Base-by-base conservation (phyloP, 805 yeast species). In the Hanseniaspora thailandica region DNA sequence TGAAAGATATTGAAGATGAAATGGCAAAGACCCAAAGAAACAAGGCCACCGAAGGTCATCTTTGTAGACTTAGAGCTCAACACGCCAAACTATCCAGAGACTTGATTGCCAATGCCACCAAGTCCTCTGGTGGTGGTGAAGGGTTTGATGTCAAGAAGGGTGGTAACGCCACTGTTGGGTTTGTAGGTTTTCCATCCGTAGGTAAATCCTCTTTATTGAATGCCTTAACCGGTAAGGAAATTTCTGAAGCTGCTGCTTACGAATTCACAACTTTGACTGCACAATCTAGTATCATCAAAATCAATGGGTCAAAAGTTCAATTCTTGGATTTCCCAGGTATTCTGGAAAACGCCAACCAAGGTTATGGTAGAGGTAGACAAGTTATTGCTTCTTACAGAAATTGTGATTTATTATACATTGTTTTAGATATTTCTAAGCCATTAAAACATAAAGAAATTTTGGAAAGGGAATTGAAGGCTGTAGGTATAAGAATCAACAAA, bases 371-470 rank as follows among this genome's bases (percentile, higher is more conserved):
- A 75, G 95, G 95, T 76, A 83, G 78, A 61, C 98, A 93, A 71
- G 98, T 93, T 54, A 93, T 93, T 70, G 98, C 98, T 2, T 98
- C 93, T 56, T 97, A 97, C n/a, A 79, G 98, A 69, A 87, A 97
- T 2, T 94, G 96, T 66, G 89, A 93, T 66, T 73, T 93, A 62
- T 77, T 93, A 48, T 93, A 93, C 68, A 86, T 93, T 65, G 95
- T 93, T 3, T 73, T 93, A 63, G 99, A 93, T 67, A 98, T 93
- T 54, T 87, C 88, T 70, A 93, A 93, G 66, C 98, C 98, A 4
- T 75, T 93, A 61, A 89, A 84, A 57, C 97, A 93, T 69, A 93
- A 93, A 65, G 84, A 82, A 66, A 84, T 93, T 63, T 88, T 93
- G 57, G 99, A 93, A 70, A 80, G 83, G 61, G 99, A 93, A 69